Conservation (phyloP, 768 basidiomycete genomes). For the Collybiopsis confluens region DNA sequence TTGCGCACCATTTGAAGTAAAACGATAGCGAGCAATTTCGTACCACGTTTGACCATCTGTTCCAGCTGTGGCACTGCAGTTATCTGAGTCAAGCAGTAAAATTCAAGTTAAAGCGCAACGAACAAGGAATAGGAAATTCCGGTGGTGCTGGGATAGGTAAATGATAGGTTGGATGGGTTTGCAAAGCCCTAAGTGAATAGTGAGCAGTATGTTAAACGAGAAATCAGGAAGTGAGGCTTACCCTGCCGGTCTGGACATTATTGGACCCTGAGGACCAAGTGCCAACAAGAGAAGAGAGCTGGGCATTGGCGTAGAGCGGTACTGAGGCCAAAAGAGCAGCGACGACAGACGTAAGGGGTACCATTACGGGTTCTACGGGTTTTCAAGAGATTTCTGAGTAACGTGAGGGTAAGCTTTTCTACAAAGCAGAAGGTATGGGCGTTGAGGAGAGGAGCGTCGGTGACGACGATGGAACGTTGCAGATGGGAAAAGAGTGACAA, state of each 20-base stretch:
- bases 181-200: slow-evolving; percentile 63
- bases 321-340: slow-evolving; percentile 22
- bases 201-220: not conserved
- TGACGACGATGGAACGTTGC: slow-evolving; percentile 1
- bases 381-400: not conserved
- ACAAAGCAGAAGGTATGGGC: not conserved
- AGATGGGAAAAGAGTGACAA: slow-evolving; percentile 6
- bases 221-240: slow-evolving; percentile 40
- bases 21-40: slow-evolving; percentile 89
- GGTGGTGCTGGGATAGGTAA: slow-evolving; percentile 80
- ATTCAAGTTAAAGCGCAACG: slow-evolving; percentile 24
- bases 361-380: not conserved
- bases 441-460: not conserved
- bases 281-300: slow-evolving; percentile 43
- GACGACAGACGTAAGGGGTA: slow-evolving; percentile 17
- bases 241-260: slow-evolving; percentile 75
- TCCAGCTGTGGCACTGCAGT: not conserved
- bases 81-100: not conserved
- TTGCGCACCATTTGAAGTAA: slow-evolving; percentile 74
- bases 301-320: slow-evolving; percentile 22
- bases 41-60: slow-evolving; percentile 76
- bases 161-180: slow-evolving; percentile 76
- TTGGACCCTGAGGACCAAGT: slow-evolving; percentile 85
- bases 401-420: not conserved
- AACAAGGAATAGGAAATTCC: slow-evolving; percentile 91